Evolutionary conservation across 805 yeast species (phyloP), one percentile per base, ranked within the genome.

Genomic region (Ogataea parapolymorpha): DNA sequence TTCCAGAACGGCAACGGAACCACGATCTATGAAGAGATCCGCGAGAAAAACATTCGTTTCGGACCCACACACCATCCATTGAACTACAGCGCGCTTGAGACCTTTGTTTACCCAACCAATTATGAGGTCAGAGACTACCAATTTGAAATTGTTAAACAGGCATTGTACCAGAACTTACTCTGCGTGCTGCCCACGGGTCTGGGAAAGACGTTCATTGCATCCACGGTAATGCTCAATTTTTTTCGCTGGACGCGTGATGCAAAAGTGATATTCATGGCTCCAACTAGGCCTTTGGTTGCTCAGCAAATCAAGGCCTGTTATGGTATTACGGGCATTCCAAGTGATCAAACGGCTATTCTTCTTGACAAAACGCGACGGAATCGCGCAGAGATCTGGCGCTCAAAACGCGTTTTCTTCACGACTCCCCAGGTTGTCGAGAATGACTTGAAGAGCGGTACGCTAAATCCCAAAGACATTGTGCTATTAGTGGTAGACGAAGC

Each of bases 361-460:
- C 63, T 90, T 30, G 71, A 50, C 57, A 82, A 66, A 64, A 65
- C 70, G 10, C 62, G 68, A 32, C 58, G 62, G 36, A 80, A 82
- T 47, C 71, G 99, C 45, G 79, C 73, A 2, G 80, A 76, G 23
- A 79, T 85, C n/a, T 93, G 97, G 97, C 65, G 67, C 13, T 58
- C 70, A 3, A 85, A 82, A 51, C 68, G 89, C 26, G 88, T 95
- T 0, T 86, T 93, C 54, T 93, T 93, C 57, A 80, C 96, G 1
- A 93, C 99, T 0, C 99, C 99, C 0, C 99, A 93, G 55, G 95
- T 90, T 5, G 90, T 93, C 4, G 96, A 88, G 48, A 89, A 89
- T 62, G 99, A 93, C 62, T 68, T 93, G 46, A 71, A 75, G 30
- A 66, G 78, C 27, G 96, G 96, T 0, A 66, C 77, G 2, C 64